These are phyloP conservation scores for Panicum hallii DNA, from an alignment of 202 grass and related monocot species.

Conservation along the genomic window DNA sequence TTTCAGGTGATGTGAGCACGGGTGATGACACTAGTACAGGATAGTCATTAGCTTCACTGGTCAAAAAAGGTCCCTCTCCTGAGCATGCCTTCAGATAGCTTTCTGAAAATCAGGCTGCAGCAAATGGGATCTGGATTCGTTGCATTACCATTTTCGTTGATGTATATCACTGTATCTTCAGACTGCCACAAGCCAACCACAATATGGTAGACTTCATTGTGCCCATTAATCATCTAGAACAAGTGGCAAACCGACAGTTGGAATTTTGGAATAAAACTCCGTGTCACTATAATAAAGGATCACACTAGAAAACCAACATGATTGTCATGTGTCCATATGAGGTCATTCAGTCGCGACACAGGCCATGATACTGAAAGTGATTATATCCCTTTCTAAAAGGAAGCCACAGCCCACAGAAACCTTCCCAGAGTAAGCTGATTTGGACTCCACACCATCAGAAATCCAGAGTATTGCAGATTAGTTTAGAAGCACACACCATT, in stretches of 20 bases:
- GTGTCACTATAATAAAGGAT: not conserved
- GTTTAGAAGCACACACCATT: not conserved
- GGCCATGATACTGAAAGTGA: conserved; percentile 27
- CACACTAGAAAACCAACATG: conserved; percentile 27
- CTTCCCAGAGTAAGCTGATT: not conserved
- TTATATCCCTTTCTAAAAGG: not conserved
- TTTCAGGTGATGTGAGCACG: conserved; percentile 39
- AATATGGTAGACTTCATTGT: conserved; percentile 5
- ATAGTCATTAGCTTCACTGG: not conserved
- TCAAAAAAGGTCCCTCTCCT: conserved; percentile 34
- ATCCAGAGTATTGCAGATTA: not conserved
- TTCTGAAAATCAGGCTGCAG: conserved; percentile 22
- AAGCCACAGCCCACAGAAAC: not conserved
- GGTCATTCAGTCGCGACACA: not conserved
- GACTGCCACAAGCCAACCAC: not conserved
- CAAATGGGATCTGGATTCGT: conserved; percentile 28
- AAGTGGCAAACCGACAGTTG: conserved; percentile 1
- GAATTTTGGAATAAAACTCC: conserved; percentile 3
- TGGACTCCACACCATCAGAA: not conserved
- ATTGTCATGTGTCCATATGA: not conserved
- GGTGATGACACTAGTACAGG: conserved; percentile 12
- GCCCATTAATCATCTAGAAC: conserved; percentile 1
- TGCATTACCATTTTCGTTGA: not conserved
- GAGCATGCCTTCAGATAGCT: conserved; percentile 57
- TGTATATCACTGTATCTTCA: not conserved